Base-by-base conservation (phyloP, 2,329 filamentous ascomycete genomes). In the Alternaria viburni region DNA sequence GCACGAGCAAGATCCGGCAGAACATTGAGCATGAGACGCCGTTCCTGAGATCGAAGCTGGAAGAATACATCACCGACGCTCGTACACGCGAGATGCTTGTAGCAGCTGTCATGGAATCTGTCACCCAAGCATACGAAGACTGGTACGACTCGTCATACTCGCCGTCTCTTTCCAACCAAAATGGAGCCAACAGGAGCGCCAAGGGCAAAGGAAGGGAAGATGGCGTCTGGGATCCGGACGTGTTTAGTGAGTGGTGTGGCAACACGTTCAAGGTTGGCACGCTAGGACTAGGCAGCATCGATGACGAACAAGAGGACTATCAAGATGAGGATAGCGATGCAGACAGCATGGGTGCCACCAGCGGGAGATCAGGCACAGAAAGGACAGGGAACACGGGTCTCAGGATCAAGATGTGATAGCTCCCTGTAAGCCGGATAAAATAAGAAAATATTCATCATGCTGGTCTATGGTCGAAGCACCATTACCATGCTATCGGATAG, bases 21-120 rank as follows among this genome's bases (percentile, higher is more conserved):
- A 82, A 83, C 7, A 84, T 89, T 6, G 86, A 89, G 74, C 86
- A 85, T 57, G 86, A 90, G 67, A 85, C 88, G 0, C 84, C 83
- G 0, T 81, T 83, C 26, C 75, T 91, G 10, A 81, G 89, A 3
- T 78, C 79, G 17, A 86, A 88, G 61, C 73, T 91, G 21, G 85
- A 86, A 57, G 87, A 87, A 62, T 91, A 90, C 72, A 82, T 91
- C n/a, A 85, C 88, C 21, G 89, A 91, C 72, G 78, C 81, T n/a
- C 82, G 89, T 25, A 90, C 88, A 61, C 84, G 86, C 60, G 89
- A 91, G 75, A 91, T 89, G 28, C 82, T 91, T 9, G 87, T 90
- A 5, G 87, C 86, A 13, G 89, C 89, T 3, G 88, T 91, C 23
- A 85, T 89, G 75, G 89, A 90, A 71, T 85, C 86, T 65, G 86